phyloP scores from a whole-genome alignment of 441 rosid species.

The Pelargonium exstipulatum region DNA sequence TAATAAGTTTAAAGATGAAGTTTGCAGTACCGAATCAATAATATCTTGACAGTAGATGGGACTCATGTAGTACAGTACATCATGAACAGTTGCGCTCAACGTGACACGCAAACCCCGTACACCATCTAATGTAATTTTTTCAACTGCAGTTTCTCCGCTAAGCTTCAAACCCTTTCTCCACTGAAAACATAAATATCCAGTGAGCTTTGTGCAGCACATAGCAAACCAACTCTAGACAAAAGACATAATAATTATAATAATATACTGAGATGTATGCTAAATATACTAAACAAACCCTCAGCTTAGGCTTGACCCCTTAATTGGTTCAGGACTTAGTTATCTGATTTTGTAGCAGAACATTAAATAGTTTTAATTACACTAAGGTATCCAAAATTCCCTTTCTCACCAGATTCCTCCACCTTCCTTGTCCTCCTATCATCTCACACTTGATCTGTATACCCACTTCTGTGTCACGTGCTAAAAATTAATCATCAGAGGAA shows the following conservation, averaged over 20 bases:
- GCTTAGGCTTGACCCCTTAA: background rate
- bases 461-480: background rate
- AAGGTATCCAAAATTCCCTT: background rate
- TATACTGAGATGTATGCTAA: background rate
- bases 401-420: background rate
- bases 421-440: background rate
- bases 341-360: background rate
- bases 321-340: background rate
- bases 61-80: constrained; percentile 97
- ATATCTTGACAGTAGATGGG: constrained; percentile 96
- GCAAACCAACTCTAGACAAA: background rate
- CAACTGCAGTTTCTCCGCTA: constrained; percentile 92
- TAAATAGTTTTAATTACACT: background rate
- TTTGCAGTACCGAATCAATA: constrained; percentile 67
- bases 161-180: constrained; percentile 99
- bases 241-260: background rate
- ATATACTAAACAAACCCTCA: background rate
- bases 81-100: constrained; percentile 96
- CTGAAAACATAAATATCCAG: constrained; percentile 38
- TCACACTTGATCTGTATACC: background rate
- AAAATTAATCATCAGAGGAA: background rate
- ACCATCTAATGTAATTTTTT: constrained; percentile 90
- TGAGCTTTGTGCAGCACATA: constrained; percentile 5
- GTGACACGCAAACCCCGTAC: constrained; percentile 80
- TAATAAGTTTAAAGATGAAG: constrained; percentile 10